Evolutionary conservation across 2,329 filamentous ascomycete species (phyloP), one percentile per base, ranked within the genome.

Genomic region (Verticillium isaacii): DNA sequence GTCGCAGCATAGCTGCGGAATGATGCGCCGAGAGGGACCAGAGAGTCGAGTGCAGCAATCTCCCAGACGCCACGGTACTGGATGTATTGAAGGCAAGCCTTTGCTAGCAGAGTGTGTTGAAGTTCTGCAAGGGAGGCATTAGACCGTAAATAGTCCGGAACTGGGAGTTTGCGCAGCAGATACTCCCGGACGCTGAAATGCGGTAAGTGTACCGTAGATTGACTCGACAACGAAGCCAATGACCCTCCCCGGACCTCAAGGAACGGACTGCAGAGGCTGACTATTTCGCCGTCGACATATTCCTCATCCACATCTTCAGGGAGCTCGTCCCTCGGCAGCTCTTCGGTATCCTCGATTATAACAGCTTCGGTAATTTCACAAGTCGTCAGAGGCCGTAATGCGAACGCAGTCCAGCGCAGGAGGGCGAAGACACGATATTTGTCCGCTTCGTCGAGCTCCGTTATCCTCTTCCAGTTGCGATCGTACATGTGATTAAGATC

Each of bases 401-500:
- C 59, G 57, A 74, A 75, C 0, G 70, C 65, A 0, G 67, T 60
- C 73, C 71, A 75, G 2, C 67, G 70, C 0, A 77, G 61, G 1
- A 77, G 63, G 0, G 66, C 60, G 2, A 74, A 61, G 3, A 69
- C 69, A 0, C 75, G 67, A 1, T 57, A 17, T 52, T 62, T 66
- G 0, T 70, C 67, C 1, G 32, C 45, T 0, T 67, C 56, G 1
- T 32, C 41, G 3, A 69, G 61, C 0, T 34, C 1, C 0, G 29
- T 34, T 0, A 76, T 72, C 23, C 59, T 68, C 2, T 62, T 55
- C 72, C 71, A 75, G 55, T 69, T 70, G 11, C 67, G 66, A 8
- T 74, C 67, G 32, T 77, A 77, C 0, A 74, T 60, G 1, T 57
- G 29, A 3, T 68, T 62, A 1, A 77, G 69, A 1, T 68, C 70